These are phyloP conservation scores for Symbiodinium pilosum DNA, from an alignment of 73 alveolate genomes.

Conservation along the genomic window DNA sequence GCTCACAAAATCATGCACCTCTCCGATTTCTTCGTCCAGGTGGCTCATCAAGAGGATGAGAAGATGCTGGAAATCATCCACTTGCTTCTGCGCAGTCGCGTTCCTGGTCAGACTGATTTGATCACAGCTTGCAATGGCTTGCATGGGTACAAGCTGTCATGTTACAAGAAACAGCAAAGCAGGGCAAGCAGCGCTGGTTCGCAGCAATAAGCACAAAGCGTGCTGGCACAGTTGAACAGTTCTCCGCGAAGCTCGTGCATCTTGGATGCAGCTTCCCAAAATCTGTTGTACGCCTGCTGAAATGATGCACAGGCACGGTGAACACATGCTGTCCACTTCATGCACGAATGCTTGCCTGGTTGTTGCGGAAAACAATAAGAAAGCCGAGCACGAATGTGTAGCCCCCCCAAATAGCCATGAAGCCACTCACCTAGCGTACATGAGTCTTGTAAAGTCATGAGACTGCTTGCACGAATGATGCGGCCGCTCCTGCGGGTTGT, in stretches of 20 bases:
- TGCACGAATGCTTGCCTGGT: background rate
- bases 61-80: background rate
- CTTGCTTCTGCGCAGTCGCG: background rate
- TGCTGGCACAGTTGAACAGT: background rate
- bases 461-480: too few relatives aligned
- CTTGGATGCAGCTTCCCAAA: conserved; percentile 14
- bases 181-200: background rate
- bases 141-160: background rate
- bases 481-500: background rate
- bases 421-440: background rate
- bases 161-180: background rate
- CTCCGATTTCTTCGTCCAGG: background rate
- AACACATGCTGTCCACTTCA: background rate
- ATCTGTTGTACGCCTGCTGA: conserved; percentile 18
- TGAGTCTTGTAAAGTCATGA: background rate
- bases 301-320: background rate
- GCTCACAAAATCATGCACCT: background rate
- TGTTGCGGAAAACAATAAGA: conserved; percentile 6
- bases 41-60: background rate
- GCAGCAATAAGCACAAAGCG: conserved; percentile 8
- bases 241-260: conserved; percentile 1
- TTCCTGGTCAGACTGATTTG: background rate
- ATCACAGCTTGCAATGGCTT: background rate
- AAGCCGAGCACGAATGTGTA: conserved; percentile 5
- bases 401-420: conserved; percentile 13